Evolutionary conservation across 225 moss, liverwort and hornwort genomes (phyloP).

Genomic region (Physcomitrium patens): DNA sequence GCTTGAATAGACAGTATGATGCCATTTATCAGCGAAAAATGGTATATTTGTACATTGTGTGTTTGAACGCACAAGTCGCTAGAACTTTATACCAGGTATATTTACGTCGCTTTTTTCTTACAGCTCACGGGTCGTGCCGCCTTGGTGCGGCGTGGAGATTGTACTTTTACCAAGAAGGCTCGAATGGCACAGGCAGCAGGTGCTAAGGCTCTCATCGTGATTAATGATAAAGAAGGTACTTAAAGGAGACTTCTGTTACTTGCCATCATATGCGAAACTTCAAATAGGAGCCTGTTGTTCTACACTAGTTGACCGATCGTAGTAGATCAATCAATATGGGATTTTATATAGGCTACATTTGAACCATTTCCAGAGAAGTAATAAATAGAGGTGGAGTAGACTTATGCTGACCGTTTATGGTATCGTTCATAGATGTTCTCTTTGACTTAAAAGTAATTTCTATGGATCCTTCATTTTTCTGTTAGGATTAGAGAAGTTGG

Average conservation of each 20-base stretch:
- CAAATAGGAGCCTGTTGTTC: neutral
- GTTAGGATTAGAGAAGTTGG: neutral
- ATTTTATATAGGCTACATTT: neutral
- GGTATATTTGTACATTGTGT: neutral
- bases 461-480: neutral
- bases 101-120: slow-evolving; percentile 13
- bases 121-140: slow-evolving; percentile 69
- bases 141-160: slow-evolving; percentile 80
- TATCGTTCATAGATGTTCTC: slow-evolving; percentile 1
- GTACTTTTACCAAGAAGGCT: slow-evolving; percentile 83
- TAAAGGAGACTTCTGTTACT: slow-evolving; percentile 16
- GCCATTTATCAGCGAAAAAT: neutral
- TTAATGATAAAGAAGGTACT: slow-evolving; percentile 87
- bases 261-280: neutral
- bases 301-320: neutral
- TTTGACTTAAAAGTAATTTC: neutral
- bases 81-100: neutral
- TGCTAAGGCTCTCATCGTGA: slow-evolving; percentile 81
- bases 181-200: slow-evolving; percentile 78
- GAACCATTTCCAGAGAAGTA: neutral
- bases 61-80: neutral
- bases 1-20: neutral
- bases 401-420: slow-evolving; percentile 1
- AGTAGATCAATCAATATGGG: slow-evolving; percentile 9
- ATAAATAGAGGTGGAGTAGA: neutral